Percentiles rank a stretch among this genome's conserved stretches.
phyloP scores from a whole-genome alignment of 257 asterid species.

The Oldenlandia corymbosa region DNA sequence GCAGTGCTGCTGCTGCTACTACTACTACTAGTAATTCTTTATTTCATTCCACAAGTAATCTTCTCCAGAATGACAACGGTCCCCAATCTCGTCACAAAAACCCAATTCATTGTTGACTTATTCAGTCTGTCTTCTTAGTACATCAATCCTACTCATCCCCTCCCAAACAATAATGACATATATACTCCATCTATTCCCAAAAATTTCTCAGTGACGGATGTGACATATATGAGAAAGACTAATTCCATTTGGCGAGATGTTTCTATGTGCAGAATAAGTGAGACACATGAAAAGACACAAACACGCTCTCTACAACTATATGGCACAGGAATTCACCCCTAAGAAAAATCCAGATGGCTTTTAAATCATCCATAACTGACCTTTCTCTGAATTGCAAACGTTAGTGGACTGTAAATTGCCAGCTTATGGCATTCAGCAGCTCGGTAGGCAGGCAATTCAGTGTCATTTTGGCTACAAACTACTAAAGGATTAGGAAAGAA shows the following conservation, averaged over 20 bases:
- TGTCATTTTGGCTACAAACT: not conserved
- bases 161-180: no score
- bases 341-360: not conserved
- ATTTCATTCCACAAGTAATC: conserved; percentile 36
- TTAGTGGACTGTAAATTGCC: not conserved
- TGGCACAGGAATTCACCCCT: no score
- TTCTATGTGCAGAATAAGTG: no score
- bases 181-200: no score
- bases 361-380: not conserved
- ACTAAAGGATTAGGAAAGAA: no score
- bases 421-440: not conserved
- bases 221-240: no score
- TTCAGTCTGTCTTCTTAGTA: not conserved
- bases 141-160: conserved; percentile 2
- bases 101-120: not conserved
- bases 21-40: conserved; percentile 25
- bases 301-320: no score
- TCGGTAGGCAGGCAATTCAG: not conserved
- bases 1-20: no score
- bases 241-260: no score
- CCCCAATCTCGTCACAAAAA: not conserved
- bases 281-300: no score
- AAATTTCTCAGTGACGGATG: no score
- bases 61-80: not conserved
- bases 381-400: not conserved